Evolutionary conservation across 2,329 filamentous ascomycete genomes (phyloP), one percentile per base, ranked within the genome.

Genomic region (Pezizomycotina sp.): DNA sequence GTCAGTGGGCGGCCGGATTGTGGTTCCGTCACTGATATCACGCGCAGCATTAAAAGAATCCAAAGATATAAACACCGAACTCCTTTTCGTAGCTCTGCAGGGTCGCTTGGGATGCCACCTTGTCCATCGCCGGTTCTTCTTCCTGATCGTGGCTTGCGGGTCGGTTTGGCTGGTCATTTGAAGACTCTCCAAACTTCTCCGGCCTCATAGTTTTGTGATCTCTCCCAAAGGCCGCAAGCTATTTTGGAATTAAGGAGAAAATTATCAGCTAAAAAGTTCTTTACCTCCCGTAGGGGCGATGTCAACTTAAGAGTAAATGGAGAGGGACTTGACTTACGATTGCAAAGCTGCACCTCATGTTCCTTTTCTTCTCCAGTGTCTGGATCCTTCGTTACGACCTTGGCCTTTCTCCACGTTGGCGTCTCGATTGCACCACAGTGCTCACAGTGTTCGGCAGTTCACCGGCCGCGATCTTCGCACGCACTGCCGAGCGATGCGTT

Each of bases 381-480:
- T 1, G 35, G 38, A 31, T 50, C 48, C 20, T 39, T 40, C 31
- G 42, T 45, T 6, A 38, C 23, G 19, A 48, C 73, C 66, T 77
- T 93, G 8, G 89, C 81, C 52, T 86, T 89, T 42, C 89, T 74
- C 89, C 89, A 98, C 0, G 86, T 93, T 0, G 86, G 81, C 1
- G 89, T 98, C 51, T 95, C 80, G 38, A 98, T 92, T 5, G 83
- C 79, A 4, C 89, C 89, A 51, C 89, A 98, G 51, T 95, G 92
- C 46, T 71, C 71, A 56, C 89, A 98, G 52, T 76, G 95, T 1
- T 76, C 0, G 89, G 89, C 64, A 84, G 77, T 47, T 83, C 70
- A 4, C 89, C 89, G 36, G 72, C 71, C n/a, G 66, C 66, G 35
- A 95, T 74, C 70, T 37, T 66, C 30, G 39, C 36, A 20, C 39